These are phyloP conservation scores for Psilocybe tampanensis DNA, from an alignment of 768 basidiomycete species.

Conservation along the genomic window DNA sequence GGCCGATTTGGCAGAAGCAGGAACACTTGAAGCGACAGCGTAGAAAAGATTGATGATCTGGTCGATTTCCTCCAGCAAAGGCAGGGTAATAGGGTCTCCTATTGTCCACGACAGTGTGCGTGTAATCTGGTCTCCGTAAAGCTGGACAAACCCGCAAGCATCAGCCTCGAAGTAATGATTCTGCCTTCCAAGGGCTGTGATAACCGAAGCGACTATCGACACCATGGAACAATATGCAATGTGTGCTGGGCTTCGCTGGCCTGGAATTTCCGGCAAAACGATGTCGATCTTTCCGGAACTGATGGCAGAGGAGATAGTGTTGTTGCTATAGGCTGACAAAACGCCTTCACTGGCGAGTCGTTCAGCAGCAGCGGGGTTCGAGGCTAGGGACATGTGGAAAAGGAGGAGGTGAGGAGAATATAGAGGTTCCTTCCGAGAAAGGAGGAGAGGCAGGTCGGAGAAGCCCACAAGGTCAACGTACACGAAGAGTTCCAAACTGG, in stretches of 20 bases:
- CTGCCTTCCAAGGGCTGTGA: constrained; percentile 60
- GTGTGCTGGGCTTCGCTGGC: constrained; percentile 80
- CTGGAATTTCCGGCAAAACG: constrained; percentile 66
- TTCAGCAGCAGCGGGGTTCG: constrained; percentile 78
- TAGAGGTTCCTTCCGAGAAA: constrained; percentile 63
- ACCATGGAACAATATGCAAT: constrained; percentile 84
- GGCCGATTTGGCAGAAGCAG: constrained; percentile 43
- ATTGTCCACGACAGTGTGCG: constrained; percentile 83
- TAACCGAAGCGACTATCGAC: constrained; percentile 72
- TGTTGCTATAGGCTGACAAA: constrained; percentile 81
- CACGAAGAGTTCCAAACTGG: constrained; percentile 73
- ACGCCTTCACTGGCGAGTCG: constrained; percentile 84
- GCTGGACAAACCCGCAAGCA: constrained; percentile 81
- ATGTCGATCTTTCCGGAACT: constrained; percentile 75
- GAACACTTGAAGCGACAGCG: constrained; percentile 63
- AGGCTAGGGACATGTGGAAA: constrained; percentile 86
- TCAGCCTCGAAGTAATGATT: constrained; percentile 85
- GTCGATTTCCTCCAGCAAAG: constrained; percentile 83
- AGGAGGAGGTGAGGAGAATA: constrained; percentile 80
- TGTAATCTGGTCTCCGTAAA: constrained; percentile 81
- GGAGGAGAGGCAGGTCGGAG: constrained; percentile 64
- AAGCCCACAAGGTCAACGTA: constrained; percentile 71
- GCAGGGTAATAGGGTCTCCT: constrained; percentile 72
- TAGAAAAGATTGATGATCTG: constrained; percentile 79
- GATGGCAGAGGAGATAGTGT: constrained; percentile 74